Base-by-base conservation (phyloP, 345 rosid species). In the Psidium friedrichsthalianum region DNA sequence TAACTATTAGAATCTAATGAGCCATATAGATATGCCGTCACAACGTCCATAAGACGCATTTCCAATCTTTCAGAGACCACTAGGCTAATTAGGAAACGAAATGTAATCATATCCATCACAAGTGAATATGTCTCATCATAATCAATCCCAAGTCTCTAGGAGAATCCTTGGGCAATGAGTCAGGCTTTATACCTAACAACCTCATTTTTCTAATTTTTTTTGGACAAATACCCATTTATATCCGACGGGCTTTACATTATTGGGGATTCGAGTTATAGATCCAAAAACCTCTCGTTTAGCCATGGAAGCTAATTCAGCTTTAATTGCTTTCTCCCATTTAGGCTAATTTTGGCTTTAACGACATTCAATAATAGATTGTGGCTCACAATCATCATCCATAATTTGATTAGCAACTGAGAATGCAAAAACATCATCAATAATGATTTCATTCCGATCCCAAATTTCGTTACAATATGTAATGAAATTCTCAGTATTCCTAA, bases 401-500 rank as follows among this genome's bases (percentile, higher is more conserved):
- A 80, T 80, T 9, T 80, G 9, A n/a, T 51, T 16, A 42, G 82
- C 9, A 36, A 47, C 1, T 5, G 6, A 25, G 5, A 42, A 80
- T 40, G 29, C 54, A 44, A 80, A 78, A 80, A 8, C 1, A 16
- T 80, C 32, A 80, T 80, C 3, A 51, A 80, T n/a, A 5, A 42
- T n/a, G 25, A 80, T 44, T 78, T 78, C 51, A 44, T 80, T 42
- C 8, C 0, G 32, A 40, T 80, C 27, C 0, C 18, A 81, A 81
- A 80, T 80, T n/a, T 16, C 29, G 21, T 80, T 80, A 44, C 20
- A 80, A 80, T 11, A 80, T 22, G 14, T 80, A 24, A 78, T 78
- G 0, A 4, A 78, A 51, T 40, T 44, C 52, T 22, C 0, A 20
- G 0, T 24, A 22, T 78, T 78, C 7, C 0, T 0, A 0, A 0